A percentile compares a stretch with the other conserved stretches of the same genome.
Conservation (phyloP, 2,329 filamentous ascomycete species). For the Aspergillus persii region DNA sequence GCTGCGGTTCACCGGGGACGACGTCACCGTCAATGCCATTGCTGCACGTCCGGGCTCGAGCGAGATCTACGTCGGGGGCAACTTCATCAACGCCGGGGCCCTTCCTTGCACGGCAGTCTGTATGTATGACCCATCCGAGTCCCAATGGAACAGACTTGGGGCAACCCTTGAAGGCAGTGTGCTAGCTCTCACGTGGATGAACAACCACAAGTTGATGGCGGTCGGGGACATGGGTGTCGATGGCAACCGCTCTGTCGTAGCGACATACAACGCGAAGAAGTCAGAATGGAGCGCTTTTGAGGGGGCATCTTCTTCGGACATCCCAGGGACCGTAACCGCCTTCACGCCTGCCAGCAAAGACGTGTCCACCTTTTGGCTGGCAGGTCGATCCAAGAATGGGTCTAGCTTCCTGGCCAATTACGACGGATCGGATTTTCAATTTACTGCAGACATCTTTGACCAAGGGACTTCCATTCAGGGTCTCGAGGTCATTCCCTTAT, state of each 20-base stretch:
- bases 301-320: slow-evolving; percentile 48
- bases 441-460: slow-evolving; percentile 63
- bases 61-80: slow-evolving; percentile 82
- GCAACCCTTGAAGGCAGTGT: slow-evolving; percentile 69
- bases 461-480: slow-evolving; percentile 68
- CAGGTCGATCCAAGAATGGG: slow-evolving; percentile 67
- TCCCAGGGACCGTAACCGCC: slow-evolving; percentile 78
- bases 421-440: slow-evolving; percentile 68
- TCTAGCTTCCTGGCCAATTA: slow-evolving; percentile 80
- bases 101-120: slow-evolving; percentile 82
- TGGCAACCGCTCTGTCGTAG: slow-evolving; percentile 64
- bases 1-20: slow-evolving; percentile 67
- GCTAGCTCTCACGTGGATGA: slow-evolving; percentile 72
- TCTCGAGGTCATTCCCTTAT: slow-evolving; percentile 76
- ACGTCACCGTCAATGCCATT: slow-evolving; percentile 74
- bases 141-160: slow-evolving; percentile 79
- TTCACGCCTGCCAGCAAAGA: slow-evolving; percentile 72
- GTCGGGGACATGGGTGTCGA: slow-evolving; percentile 73
- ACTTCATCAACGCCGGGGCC: slow-evolving; percentile 78
- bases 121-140: slow-evolving; percentile 66
- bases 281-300: slow-evolving; percentile 63
- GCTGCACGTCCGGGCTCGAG: slow-evolving; percentile 66
- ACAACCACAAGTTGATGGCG: slow-evolving; percentile 67
- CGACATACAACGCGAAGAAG: slow-evolving; percentile 67
- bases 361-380: slow-evolving; percentile 74